Evolutionary conservation across 2,329 filamentous ascomycete species (phyloP).

Genomic region (Paraconiothyrium brasiliense): DNA sequence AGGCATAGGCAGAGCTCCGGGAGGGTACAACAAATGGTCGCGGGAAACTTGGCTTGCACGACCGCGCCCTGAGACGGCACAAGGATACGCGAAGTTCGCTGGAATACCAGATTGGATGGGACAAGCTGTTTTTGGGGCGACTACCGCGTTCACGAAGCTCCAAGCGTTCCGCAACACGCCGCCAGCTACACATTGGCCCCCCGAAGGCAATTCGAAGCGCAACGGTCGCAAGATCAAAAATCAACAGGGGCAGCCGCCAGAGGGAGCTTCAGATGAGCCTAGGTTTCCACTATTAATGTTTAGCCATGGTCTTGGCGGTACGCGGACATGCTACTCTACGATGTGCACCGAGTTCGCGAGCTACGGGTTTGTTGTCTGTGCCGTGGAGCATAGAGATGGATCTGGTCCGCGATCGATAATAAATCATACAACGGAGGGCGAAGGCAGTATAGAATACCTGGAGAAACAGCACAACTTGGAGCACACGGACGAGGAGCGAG

Average conservation of each 20-base stretch:
- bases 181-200: slow-evolving; percentile 65
- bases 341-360: slow-evolving; percentile 73
- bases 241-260: slow-evolving; percentile 50
- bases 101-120: slow-evolving; percentile 58
- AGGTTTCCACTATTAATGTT: slow-evolving; percentile 71
- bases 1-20: slow-evolving; percentile 49
- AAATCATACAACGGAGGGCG: slow-evolving; percentile 59
- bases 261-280: slow-evolving; percentile 49
- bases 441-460: slow-evolving; percentile 31
- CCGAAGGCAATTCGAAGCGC: slow-evolving; percentile 50
- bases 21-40: slow-evolving; percentile 56
- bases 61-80: slow-evolving; percentile 64
- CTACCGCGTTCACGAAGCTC: slow-evolving; percentile 71
- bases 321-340: slow-evolving; percentile 68
- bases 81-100: slow-evolving; percentile 71
- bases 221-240: slow-evolving; percentile 54
- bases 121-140: slow-evolving; percentile 64
- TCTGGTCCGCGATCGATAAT: slow-evolving; percentile 69
- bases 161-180: slow-evolving; percentile 70
- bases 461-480: slow-evolving; percentile 45
- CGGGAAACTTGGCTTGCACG: slow-evolving; percentile 70
- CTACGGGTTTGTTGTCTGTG: slow-evolving; percentile 71
- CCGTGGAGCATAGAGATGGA: slow-evolving; percentile 72
- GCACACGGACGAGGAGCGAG: slow-evolving; percentile 50
- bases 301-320: slow-evolving; percentile 72